phyloP scores from a whole-genome alignment of 768 basidiomycete species.

The Mrakia hoshinonis region DNA sequence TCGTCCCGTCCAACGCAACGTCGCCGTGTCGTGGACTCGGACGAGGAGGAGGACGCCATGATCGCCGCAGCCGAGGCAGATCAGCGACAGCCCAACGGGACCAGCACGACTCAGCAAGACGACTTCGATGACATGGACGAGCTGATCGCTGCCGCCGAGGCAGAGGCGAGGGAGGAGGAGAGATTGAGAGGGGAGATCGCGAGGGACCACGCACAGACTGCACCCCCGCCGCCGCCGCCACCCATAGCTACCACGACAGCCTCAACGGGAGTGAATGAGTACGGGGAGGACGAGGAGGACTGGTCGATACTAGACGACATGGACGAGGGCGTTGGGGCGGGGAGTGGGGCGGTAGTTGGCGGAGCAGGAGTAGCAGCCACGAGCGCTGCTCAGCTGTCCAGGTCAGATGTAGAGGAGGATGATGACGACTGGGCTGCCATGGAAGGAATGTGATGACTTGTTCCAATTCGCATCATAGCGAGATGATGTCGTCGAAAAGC shows the following conservation, averaged over 20 bases:
- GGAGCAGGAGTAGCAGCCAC: neutral
- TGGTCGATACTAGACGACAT: conserved; percentile 37
- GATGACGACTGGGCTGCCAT: conserved; percentile 40
- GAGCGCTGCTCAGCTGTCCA: neutral
- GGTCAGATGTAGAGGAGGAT: conserved; percentile 37
- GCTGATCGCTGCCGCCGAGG: conserved; percentile 20
- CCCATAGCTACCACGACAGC: neutral
- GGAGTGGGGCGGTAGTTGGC: neutral
- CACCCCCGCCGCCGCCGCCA: neutral
- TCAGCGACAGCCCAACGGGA: neutral
- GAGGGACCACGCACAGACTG: conserved; percentile 31
- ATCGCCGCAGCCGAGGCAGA: conserved; percentile 9
- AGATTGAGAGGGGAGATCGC: conserved; percentile 28
- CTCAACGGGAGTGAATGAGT: neutral
- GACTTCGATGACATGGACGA: conserved; percentile 39
- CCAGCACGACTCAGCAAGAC: conserved; percentile 37
- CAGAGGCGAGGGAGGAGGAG: conserved; percentile 16
- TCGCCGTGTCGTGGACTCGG: neutral
- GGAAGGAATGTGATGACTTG: neutral
- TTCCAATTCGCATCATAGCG: too few relatives aligned
- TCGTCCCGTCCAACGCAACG: neutral
- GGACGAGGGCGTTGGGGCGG: conserved; percentile 42
- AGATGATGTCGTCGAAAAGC: too few relatives aligned
- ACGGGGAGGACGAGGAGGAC: neutral
- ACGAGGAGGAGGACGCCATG: conserved; percentile 30